These are phyloP conservation scores for Radiomyces spectabilis DNA, from an alignment of 192 early-diverging fungal species.

Conservation along the genomic window DNA sequence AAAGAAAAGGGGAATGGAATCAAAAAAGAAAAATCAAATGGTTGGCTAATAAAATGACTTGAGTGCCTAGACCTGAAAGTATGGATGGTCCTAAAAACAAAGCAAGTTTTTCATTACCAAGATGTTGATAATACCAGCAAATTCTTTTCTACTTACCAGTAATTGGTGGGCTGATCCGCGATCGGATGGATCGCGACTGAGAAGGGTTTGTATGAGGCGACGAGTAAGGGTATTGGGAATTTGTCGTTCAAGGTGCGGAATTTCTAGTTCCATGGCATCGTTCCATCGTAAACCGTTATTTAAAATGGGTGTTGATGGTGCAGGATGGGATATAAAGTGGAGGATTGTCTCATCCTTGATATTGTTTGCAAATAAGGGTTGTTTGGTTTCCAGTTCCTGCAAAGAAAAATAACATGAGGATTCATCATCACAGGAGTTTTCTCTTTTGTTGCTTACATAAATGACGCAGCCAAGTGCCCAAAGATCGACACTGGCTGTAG, in stretches of 20 bases:
- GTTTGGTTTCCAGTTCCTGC: constrained; percentile 37
- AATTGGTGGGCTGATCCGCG: constrained; percentile 31
- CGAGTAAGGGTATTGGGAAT: constrained; percentile 29
- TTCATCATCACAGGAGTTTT: too few species aligned
- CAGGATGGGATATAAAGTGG: constrained; percentile 42
- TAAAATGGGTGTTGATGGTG: constrained; percentile 32
- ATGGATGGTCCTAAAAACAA: too few species aligned
- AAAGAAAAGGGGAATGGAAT: constrained; percentile 1
- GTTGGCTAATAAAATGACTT: background rate
- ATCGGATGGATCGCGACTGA: constrained; percentile 31
- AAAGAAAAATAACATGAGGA: background rate
- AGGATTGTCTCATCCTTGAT: constrained; percentile 39
- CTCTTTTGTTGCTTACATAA: too few species aligned
- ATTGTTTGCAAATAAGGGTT: constrained; percentile 32
- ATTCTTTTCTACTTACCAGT: constrained; percentile 33
- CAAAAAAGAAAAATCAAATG: background rate
- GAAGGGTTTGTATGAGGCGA: constrained; percentile 28
- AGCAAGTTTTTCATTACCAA: too few species aligned
- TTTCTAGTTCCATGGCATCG: constrained; percentile 28
- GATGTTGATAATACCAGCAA: too few species aligned
- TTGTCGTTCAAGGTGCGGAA: constrained; percentile 32
- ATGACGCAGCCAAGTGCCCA: constrained; percentile 46
- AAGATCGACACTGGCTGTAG: constrained; percentile 37
- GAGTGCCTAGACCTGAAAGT: too few species aligned
- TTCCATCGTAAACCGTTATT: constrained; percentile 39